Percentiles rank a stretch among this genome's conserved stretches.
phyloP scores from a whole-genome alignment of 2,329 filamentous ascomycete species.

The Arthroderma sp. region DNA sequence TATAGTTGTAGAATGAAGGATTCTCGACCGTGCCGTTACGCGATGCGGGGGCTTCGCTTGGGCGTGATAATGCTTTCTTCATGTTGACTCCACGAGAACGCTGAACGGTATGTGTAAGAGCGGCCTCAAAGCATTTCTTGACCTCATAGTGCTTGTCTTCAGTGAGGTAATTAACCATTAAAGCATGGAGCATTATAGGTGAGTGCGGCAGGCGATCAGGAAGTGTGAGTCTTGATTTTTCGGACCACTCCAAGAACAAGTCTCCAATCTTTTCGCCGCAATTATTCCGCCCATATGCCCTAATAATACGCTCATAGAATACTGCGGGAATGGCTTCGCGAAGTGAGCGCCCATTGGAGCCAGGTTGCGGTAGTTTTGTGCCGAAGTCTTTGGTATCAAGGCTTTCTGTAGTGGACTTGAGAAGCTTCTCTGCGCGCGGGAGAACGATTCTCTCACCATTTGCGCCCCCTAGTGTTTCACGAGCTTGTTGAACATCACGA shows the following conservation, averaged over 20 bases:
- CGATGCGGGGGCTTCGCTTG: background rate
- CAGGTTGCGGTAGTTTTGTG: slow-evolving; percentile 31
- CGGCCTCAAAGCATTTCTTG: slow-evolving; percentile 53
- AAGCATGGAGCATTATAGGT: slow-evolving; percentile 45
- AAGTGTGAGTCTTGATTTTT: slow-evolving; percentile 11
- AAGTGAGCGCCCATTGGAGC: slow-evolving; percentile 23
- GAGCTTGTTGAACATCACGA: slow-evolving; percentile 23
- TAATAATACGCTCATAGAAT: slow-evolving; percentile 46
- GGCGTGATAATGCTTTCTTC: background rate
- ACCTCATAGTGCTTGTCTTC: slow-evolving; percentile 49
- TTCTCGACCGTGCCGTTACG: background rate
- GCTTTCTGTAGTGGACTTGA: slow-evolving; percentile 29
- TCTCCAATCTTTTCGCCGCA: slow-evolving; percentile 41
- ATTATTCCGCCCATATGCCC: slow-evolving; percentile 40
- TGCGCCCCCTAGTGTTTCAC: slow-evolving; percentile 10
- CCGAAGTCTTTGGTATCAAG: slow-evolving; percentile 32
- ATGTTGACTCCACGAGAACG: slow-evolving; percentile 24
- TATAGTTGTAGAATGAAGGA: background rate
- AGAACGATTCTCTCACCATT: slow-evolving; percentile 16
- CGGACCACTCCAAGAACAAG: slow-evolving; percentile 44
- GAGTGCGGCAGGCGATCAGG: slow-evolving; percentile 30
- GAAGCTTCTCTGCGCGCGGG: slow-evolving; percentile 26
- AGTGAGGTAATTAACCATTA: slow-evolving; percentile 54
- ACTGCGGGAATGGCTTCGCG: slow-evolving; percentile 37
- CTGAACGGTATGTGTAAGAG: slow-evolving; percentile 43